Conservation (phyloP, 192 early-diverging fungal genomes). For the Diversispora epigaea region DNA sequence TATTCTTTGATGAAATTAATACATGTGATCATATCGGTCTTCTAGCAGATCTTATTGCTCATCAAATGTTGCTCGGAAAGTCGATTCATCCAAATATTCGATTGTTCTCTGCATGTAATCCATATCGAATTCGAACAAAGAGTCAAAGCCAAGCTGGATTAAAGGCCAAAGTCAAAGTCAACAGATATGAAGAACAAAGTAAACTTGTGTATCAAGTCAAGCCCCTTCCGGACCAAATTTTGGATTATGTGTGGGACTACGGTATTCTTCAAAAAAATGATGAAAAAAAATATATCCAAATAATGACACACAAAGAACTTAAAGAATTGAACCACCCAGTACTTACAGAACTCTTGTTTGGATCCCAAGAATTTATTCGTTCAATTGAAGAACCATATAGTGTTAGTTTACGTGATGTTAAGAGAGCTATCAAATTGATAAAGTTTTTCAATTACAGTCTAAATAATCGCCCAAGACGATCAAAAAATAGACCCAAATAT, state of each 20-base stretch:
- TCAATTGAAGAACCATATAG: not conserved
- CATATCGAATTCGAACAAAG: slow-evolving; percentile 2
- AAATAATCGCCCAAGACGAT: not conserved
- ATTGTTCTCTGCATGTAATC: slow-evolving; percentile 31
- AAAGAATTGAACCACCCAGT: not conserved
- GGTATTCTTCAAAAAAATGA: not conserved
- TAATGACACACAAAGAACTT: not conserved
- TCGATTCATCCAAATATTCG: slow-evolving; percentile 15
- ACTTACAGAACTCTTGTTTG: not conserved
- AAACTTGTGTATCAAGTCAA: slow-evolving; percentile 15
- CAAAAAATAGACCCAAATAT: not conserved
- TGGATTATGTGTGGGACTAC: slow-evolving; percentile 7
- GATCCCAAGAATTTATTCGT: not conserved
- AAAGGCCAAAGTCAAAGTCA: not conserved
- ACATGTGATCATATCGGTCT: slow-evolving; percentile 26
- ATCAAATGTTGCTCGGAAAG: not conserved
- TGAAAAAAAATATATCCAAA: slow-evolving; percentile 3
- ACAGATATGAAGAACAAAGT: slow-evolving; percentile 21
- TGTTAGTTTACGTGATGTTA: not conserved
- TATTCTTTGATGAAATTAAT: slow-evolving; percentile 31
- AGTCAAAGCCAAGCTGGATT: not conserved
- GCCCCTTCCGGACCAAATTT: not conserved
- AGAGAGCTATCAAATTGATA: not conserved
- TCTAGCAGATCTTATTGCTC: slow-evolving; percentile 14
- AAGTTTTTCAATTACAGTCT: not conserved